Evolutionary conservation across 176 grass and related monocot genomes (phyloP).

Genomic region (Alopecurus myosuroides): DNA sequence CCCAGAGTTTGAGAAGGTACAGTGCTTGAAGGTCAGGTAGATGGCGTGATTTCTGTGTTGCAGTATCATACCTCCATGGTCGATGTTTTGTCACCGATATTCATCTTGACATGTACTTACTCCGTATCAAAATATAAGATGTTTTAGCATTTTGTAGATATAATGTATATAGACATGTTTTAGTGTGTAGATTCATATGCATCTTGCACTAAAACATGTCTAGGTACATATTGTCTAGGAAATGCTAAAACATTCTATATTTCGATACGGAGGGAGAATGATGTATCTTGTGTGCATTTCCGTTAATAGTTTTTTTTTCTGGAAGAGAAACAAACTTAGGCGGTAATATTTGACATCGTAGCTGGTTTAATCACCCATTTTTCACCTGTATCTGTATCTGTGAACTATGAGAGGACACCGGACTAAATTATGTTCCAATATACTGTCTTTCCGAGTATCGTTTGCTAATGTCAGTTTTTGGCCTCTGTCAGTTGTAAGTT

Average conservation of each 20-base stretch:
- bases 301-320: conserved; percentile 7
- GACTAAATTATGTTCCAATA: neutral
- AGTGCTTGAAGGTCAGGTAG: conserved; percentile 69
- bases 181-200: too few relatives aligned
- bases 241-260: too few relatives aligned
- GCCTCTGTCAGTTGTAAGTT: neutral
- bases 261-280: too few relatives aligned
- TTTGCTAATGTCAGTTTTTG: neutral
- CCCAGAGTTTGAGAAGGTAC: conserved; percentile 79
- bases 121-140: too few relatives aligned
- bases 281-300: neutral
- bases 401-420: neutral
- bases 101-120: neutral
- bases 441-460: neutral
- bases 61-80: neutral
- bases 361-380: neutral
- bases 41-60: neutral
- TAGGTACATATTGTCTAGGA: too few relatives aligned
- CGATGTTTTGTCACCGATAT: neutral
- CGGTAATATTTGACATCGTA: neutral
- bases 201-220: too few relatives aligned
- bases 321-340: neutral
- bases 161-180: too few relatives aligned
- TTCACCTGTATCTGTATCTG: neutral
- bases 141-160: too few relatives aligned